Percentiles rank a stretch among this genome's conserved stretches.
Conservation (phyloP, 495 filamentous ascomycete genomes). For the Neurospora terricola region DNA sequence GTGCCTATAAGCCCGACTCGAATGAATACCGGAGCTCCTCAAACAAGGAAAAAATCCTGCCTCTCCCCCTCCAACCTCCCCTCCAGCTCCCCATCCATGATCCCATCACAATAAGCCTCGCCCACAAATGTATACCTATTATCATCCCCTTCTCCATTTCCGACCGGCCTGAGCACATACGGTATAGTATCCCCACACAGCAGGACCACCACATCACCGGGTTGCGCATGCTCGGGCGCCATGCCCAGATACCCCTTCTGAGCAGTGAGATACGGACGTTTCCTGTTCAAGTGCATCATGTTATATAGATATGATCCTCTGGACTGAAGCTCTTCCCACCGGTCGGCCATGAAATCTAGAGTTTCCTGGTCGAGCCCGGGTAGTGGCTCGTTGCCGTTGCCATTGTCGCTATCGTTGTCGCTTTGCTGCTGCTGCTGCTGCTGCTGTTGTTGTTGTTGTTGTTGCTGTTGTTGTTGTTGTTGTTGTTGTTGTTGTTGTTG, state of each 20-base stretch:
- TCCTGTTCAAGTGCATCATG: conserved; percentile 1
- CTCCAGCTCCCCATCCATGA: conserved; percentile 11
- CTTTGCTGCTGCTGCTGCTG: background rate
- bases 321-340: background rate
- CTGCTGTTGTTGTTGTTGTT: background rate
- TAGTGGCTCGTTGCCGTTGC: background rate
- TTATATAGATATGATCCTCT: background rate
- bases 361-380: background rate
- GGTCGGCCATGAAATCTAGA: background rate
- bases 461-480: background rate
- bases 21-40: background rate
- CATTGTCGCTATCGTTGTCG: background rate
- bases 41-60: background rate
- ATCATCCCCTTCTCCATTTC: background rate
- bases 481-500: too few relatives aligned
- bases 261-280: conserved; percentile 4
- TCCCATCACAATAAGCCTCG: conserved; percentile 11
- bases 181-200: conserved; percentile 8
- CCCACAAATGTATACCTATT: background rate
- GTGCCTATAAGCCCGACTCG: background rate
- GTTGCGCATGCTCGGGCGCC: background rate
- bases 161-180: conserved; percentile 5
- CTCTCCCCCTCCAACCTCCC: background rate
- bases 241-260: conserved; percentile 9
- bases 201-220: conserved; percentile 6